Percentiles rank a stretch among this genome's conserved stretches.
Evolutionary conservation across 2,329 filamentous ascomycete species (phyloP).

Genomic region (Pyrenophora seminiperda): DNA sequence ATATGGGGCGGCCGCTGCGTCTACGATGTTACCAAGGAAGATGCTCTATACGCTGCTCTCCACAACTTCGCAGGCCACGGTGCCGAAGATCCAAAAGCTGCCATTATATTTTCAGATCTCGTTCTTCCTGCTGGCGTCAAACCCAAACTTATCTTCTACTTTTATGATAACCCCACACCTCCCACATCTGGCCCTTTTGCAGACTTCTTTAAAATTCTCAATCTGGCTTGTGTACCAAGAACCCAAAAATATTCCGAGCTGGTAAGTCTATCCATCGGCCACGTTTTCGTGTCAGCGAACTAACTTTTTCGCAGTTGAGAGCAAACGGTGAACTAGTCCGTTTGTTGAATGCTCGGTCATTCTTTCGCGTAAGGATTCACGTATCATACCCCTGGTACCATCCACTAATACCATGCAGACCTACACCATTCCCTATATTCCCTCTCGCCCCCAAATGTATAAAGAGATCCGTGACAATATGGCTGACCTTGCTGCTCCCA

Average conservation of each 20-base stretch:
- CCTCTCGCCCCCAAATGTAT: constrained; percentile 42
- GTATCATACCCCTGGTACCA: constrained; percentile 6
- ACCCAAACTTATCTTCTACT: constrained; percentile 25
- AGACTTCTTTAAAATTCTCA: constrained; percentile 39
- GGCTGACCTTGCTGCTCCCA: constrained; percentile 26
- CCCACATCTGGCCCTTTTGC: constrained; percentile 42
- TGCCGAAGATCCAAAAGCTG: constrained; percentile 32
- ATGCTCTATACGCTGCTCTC: constrained; percentile 41
- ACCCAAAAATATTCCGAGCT: constrained; percentile 43
- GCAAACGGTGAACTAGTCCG: constrained; percentile 20
- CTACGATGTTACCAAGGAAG: constrained; percentile 37
- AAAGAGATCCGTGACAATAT: constrained; percentile 42
- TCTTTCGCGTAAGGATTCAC: constrained; percentile 26
- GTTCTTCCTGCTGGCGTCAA: constrained; percentile 10
- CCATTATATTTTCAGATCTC: constrained; percentile 29
- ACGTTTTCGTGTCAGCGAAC: background rate
- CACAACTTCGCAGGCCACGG: constrained; percentile 40
- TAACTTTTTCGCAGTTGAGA: constrained; percentile 15
- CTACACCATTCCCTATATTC: constrained; percentile 32
- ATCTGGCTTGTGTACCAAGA: constrained; percentile 25
- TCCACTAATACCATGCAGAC: constrained; percentile 18
- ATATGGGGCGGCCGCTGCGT: constrained; percentile 49
- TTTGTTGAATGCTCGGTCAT: constrained; percentile 21
- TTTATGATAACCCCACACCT: constrained; percentile 33
- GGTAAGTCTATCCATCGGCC: constrained; percentile 20